Evolutionary conservation across 352 stramenopile genomes (phyloP).

Genomic region (Phytophthora quininea): DNA sequence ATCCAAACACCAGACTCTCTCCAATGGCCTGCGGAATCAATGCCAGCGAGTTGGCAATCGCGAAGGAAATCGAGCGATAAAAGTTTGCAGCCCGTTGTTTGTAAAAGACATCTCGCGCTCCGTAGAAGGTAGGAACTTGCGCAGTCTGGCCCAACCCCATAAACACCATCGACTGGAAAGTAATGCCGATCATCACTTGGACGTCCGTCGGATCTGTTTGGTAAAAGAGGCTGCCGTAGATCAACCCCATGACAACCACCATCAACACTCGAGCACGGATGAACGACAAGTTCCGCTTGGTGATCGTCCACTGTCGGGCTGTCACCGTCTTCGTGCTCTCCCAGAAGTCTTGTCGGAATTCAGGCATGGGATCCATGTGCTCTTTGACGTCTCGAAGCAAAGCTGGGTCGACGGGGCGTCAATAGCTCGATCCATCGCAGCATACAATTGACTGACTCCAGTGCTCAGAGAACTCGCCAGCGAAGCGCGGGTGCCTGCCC

Average conservation of each 20-base stretch:
- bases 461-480: slow-evolving; percentile 1
- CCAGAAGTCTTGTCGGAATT: slow-evolving; percentile 32
- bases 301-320: slow-evolving; percentile 41
- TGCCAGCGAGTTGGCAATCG: slow-evolving; percentile 41
- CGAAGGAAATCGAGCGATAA: slow-evolving; percentile 71
- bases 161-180: slow-evolving; percentile 84
- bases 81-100: slow-evolving; percentile 83
- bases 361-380: slow-evolving; percentile 70
- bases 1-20: slow-evolving; percentile 73
- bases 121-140: slow-evolving; percentile 81
- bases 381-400: slow-evolving; percentile 69
- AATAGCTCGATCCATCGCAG: slow-evolving; percentile 2
- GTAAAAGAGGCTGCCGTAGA: slow-evolving; percentile 59
- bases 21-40: slow-evolving; percentile 44
- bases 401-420: slow-evolving; percentile 13
- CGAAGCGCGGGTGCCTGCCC: slow-evolving; percentile 22
- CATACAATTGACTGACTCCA: too few species aligned
- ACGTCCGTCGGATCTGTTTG: slow-evolving; percentile 42
- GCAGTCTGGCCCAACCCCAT: slow-evolving; percentile 72
- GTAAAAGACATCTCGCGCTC: slow-evolving; percentile 71
- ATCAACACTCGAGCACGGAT: slow-evolving; percentile 38
- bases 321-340: slow-evolving; percentile 41
- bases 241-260: slow-evolving; percentile 49
- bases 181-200: slow-evolving; percentile 67
- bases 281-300: slow-evolving; percentile 51